These are phyloP conservation scores for Calonectria multiphialidica DNA, from an alignment of 2,329 filamentous ascomycete genomes.

Conservation along the genomic window DNA sequence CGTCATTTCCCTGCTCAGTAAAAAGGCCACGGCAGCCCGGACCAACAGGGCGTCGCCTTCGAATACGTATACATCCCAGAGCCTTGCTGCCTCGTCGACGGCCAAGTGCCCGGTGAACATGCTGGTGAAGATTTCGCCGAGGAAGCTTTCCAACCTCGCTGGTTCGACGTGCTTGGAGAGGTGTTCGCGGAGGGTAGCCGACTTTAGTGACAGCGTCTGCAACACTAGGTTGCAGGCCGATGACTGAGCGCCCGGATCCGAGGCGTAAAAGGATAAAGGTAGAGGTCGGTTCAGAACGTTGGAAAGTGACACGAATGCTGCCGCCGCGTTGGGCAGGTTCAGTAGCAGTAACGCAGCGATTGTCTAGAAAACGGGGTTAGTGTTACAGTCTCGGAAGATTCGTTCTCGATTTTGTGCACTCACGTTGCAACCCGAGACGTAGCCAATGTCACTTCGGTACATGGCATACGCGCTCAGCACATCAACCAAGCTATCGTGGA, in stretches of 20 bases:
- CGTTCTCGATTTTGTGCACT: slow-evolving; percentile 51
- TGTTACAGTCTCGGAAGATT: slow-evolving; percentile 15
- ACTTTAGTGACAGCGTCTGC: slow-evolving; percentile 74
- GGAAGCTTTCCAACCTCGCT: slow-evolving; percentile 64
- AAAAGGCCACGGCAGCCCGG: slow-evolving; percentile 76
- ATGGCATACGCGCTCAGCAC: slow-evolving; percentile 84
- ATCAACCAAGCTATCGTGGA: slow-evolving; percentile 77
- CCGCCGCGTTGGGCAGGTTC: slow-evolving; percentile 73
- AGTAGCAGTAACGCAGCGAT: slow-evolving; percentile 81
- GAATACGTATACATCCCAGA: slow-evolving; percentile 88
- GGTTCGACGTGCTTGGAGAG: slow-evolving; percentile 64
- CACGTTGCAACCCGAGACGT: slow-evolving; percentile 80
- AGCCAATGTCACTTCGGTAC: slow-evolving; percentile 86
- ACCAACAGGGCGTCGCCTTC: slow-evolving; percentile 82
- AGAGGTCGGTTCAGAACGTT: slow-evolving; percentile 84
- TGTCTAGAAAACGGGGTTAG: slow-evolving; percentile 58
- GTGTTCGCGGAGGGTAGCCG: slow-evolving; percentile 72
- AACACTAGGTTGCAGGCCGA: slow-evolving; percentile 78
- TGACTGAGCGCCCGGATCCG: slow-evolving; percentile 75
- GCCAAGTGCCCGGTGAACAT: slow-evolving; percentile 74
- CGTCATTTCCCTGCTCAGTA: slow-evolving; percentile 66
- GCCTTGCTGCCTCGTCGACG: slow-evolving; percentile 76
- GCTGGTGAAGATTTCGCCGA: slow-evolving; percentile 71
- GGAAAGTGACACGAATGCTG: slow-evolving; percentile 78
- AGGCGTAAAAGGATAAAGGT: slow-evolving; percentile 80